Conservation (phyloP, 1,284 basidiomycete genomes). For the Ceraceosorus bombacis region DNA sequence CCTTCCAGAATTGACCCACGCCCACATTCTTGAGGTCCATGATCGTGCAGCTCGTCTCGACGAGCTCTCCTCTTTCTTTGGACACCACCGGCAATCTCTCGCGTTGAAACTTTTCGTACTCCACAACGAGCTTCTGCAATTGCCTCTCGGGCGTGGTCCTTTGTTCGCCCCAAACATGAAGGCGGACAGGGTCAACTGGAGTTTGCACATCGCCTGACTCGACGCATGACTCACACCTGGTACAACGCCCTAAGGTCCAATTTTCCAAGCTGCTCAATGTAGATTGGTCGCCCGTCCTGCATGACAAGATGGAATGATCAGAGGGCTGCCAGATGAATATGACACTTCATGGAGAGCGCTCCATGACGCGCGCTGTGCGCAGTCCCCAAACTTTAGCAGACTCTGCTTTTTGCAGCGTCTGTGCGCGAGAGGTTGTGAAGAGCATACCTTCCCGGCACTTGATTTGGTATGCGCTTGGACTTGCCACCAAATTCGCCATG, state of each 20-base stretch:
- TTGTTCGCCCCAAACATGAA: constrained; percentile 13
- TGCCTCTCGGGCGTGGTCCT: constrained; percentile 80
- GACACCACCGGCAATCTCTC: constrained; percentile 69
- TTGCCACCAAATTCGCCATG: background rate
- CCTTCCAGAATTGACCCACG: constrained; percentile 75
- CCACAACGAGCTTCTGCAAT: constrained; percentile 77
- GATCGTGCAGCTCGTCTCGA: constrained; percentile 98
- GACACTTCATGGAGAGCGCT: background rate
- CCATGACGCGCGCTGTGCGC: background rate
- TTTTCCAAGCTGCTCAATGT: constrained; percentile 86
- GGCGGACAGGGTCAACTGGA: constrained; percentile 54
- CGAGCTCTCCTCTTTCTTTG: constrained; percentile 65
- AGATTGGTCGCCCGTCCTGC: constrained; percentile 88
- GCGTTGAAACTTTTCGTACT: constrained; percentile 82
- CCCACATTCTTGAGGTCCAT: constrained; percentile 81
- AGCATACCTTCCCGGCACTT: no score
- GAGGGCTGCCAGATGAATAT: background rate
- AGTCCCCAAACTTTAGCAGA: background rate
- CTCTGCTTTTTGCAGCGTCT: background rate
- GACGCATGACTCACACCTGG: constrained; percentile 27
- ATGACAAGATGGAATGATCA: background rate
- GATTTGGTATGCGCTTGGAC: background rate
- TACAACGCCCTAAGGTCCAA: constrained; percentile 69
- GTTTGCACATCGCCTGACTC: background rate
- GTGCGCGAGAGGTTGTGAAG: no score